Percentiles rank a stretch among this genome's conserved stretches.
Conservation (phyloP, 2,329 filamentous ascomycete genomes). For the Xylariaceae sp. region DNA sequence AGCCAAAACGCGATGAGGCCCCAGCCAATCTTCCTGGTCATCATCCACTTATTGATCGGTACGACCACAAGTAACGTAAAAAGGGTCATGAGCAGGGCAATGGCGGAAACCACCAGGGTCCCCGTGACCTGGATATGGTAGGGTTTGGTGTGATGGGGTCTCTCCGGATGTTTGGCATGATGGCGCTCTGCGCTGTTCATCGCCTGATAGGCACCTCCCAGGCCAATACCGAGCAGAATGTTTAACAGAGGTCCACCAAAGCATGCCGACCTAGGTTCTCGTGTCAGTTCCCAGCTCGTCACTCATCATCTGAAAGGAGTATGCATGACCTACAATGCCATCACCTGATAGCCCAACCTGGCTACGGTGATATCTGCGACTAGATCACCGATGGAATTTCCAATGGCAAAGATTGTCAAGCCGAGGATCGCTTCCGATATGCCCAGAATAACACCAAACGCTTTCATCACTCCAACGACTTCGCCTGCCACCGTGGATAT, state of each 20-base stretch:
- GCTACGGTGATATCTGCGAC: conserved; percentile 94
- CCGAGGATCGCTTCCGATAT: conserved; percentile 95
- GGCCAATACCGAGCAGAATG: conserved; percentile 89
- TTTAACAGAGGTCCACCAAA: conserved; percentile 99
- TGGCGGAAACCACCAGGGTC: conserved; percentile 76
- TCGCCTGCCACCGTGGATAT: conserved; percentile 94
- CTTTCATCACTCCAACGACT: conserved; percentile 91
- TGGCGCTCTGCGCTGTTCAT: conserved; percentile 61
- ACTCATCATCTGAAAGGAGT: not conserved
- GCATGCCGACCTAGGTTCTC: conserved; percentile 62
- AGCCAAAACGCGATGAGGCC: conserved; percentile 75
- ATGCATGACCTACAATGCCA: conserved; percentile 63
- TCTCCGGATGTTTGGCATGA: conserved; percentile 61
- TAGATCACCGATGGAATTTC: conserved; percentile 89
- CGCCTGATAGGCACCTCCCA: conserved; percentile 85
- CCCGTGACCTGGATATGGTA: conserved; percentile 81
- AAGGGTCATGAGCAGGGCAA: conserved; percentile 77
- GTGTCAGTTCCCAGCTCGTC: conserved; percentile 14
- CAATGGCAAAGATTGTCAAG: conserved; percentile 91
- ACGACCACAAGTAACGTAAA: conserved; percentile 73
- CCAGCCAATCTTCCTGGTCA: conserved; percentile 78
- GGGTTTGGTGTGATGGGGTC: conserved; percentile 61
- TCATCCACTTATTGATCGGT: conserved; percentile 78
- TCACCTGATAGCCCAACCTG: conserved; percentile 87
- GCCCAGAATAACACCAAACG: conserved; percentile 81